Evolutionary conservation across 2,329 filamentous ascomycete genomes (phyloP).

Genomic region (Trichoderma arundinaceum): DNA sequence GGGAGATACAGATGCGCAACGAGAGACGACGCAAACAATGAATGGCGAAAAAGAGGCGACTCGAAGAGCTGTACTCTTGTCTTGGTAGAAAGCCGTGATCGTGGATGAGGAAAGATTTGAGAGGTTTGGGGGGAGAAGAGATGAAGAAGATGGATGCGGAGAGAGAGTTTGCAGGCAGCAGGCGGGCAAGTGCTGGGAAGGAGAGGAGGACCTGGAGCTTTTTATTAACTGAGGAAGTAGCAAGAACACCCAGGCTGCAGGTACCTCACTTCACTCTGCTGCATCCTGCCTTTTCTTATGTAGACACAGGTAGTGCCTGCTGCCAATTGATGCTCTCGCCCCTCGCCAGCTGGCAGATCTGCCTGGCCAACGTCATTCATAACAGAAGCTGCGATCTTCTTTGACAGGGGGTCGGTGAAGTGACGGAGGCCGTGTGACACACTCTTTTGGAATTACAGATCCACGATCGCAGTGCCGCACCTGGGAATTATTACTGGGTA

Average conservation of each 20-base stretch:
- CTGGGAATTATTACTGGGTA: no score
- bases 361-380: conserved; percentile 20
- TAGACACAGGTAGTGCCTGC: conserved; percentile 6
- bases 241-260: not conserved
- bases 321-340: conserved; percentile 1
- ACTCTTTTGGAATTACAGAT: conserved; percentile 4
- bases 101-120: conserved; percentile 7
- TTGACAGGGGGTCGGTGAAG: conserved; percentile 6
- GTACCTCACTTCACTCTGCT: not conserved
- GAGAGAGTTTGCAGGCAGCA: conserved; percentile 1
- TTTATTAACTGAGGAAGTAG: conserved; percentile 22
- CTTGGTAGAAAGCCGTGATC: conserved; percentile 21
- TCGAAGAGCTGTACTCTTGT: conserved; percentile 21
- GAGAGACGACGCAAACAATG: conserved; percentile 38
- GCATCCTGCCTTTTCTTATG: not conserved
- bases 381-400: conserved; percentile 9
- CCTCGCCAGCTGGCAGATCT: conserved; percentile 26
- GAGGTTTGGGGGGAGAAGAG: not conserved
- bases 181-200: conserved; percentile 4
- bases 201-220: conserved; percentile 9
- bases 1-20: conserved; percentile 34
- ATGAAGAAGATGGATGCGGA: not conserved
- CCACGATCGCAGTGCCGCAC: conserved; percentile 2
- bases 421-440: conserved; percentile 8
- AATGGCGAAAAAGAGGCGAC: conserved; percentile 30